Percentiles rank a stretch among this genome's conserved stretches.
These are phyloP conservation scores for Elongisporangium senticosum DNA, from an alignment of 352 stramenopile genomes.

Conservation along the genomic window DNA sequence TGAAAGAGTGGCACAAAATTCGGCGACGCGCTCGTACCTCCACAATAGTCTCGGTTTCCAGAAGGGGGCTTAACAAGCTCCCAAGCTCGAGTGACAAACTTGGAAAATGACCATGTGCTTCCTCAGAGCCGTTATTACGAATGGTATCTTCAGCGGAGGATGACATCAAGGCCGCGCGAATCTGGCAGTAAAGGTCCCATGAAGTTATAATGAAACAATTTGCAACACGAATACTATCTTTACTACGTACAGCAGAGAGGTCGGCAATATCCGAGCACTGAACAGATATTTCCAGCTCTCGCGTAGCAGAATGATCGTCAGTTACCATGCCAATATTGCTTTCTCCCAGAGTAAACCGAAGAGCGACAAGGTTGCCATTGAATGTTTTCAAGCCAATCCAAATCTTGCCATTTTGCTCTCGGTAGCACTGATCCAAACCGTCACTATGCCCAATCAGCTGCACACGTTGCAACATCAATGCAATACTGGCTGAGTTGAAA, in stretches of 20 bases:
- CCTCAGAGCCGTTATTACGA: neutral
- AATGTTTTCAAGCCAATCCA: conserved; percentile 41
- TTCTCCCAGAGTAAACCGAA: conserved; percentile 18
- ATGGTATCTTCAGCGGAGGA: neutral
- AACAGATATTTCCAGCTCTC: conserved; percentile 35
- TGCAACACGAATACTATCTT: neutral
- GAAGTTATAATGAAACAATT: neutral
- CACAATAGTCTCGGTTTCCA: neutral
- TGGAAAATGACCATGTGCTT: neutral
- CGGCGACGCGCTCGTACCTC: neutral
- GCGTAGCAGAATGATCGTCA: conserved; percentile 11
- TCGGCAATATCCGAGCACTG: conserved; percentile 52
- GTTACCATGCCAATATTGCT: conserved; percentile 3
- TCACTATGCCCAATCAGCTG: neutral
- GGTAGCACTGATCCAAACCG: conserved; percentile 26
- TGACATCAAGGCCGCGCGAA: neutral
- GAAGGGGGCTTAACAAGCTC: neutral
- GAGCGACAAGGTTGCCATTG: conserved; percentile 38
- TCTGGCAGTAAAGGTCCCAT: neutral
- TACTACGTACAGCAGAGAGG: conserved; percentile 42
- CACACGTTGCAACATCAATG: neutral
- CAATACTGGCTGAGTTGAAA: neutral
- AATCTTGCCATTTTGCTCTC: conserved; percentile 37
- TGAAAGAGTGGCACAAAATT: neutral
- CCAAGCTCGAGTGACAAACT: neutral